Percentiles rank a stretch among this genome's conserved stretches.
These are phyloP conservation scores for Penicillium dipodomyicola DNA, from an alignment of 495 filamentous ascomycete species.

Conservation along the genomic window DNA sequence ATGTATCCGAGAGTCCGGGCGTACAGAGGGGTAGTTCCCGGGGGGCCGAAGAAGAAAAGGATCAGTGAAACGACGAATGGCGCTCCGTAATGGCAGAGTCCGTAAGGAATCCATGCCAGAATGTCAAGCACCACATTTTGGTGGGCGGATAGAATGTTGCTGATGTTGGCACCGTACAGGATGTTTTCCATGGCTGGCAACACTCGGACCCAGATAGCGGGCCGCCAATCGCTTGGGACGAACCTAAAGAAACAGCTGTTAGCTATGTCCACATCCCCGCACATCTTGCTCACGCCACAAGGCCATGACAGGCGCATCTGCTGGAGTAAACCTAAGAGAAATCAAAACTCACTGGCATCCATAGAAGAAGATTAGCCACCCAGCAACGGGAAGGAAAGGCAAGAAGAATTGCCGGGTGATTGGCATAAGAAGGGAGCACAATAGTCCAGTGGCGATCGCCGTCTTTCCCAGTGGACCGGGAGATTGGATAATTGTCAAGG, in stretches of 20 bases:
- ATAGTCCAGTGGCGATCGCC: conserved; percentile 60
- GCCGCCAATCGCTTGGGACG: conserved; percentile 78
- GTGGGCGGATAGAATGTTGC: conserved; percentile 90
- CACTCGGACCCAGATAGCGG: conserved; percentile 91
- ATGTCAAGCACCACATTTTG: conserved; percentile 77
- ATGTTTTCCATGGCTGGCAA: conserved; percentile 96
- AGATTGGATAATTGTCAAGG: conserved; percentile 71
- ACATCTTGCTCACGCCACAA: conserved; percentile 5
- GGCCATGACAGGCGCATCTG: conserved; percentile 5
- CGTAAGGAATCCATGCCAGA: conserved; percentile 91
- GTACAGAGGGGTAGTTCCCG: conserved; percentile 80
- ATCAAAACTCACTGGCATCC: conserved; percentile 71
- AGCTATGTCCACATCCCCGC: conserved; percentile 11
- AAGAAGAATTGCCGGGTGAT: conserved; percentile 88
- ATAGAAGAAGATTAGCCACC: conserved; percentile 86
- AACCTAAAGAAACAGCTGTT: conserved; percentile 54
- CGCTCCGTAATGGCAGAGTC: conserved; percentile 80
- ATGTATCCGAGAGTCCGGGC: conserved; percentile 87
- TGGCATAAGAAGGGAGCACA: conserved; percentile 74
- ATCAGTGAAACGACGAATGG: conserved; percentile 70
- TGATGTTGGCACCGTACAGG: conserved; percentile 91
- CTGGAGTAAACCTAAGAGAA: conserved; percentile 1
- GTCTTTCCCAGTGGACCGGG: conserved; percentile 73
- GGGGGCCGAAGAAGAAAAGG: conserved; percentile 85
- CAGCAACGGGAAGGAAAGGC: conserved; percentile 78